Evolutionary conservation across 495 filamentous ascomycete species (phyloP).

Genomic region (Cercophora sp.): DNA sequence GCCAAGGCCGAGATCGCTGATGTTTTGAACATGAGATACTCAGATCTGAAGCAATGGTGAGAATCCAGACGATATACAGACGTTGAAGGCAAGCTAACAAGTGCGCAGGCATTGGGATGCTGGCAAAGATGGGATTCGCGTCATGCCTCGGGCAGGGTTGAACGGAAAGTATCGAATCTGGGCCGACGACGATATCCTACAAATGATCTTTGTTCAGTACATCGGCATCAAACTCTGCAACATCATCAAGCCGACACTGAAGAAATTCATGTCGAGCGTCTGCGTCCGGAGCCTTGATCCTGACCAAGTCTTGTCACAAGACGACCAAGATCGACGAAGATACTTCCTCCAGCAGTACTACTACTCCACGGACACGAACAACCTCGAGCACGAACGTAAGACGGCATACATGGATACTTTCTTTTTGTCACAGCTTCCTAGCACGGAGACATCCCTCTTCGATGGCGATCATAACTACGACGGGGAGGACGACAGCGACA

Average conservation of each 20-base stretch:
- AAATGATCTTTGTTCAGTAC: conserved; percentile 62
- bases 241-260: conserved; percentile 44
- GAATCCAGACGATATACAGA: not conserved
- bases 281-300: conserved; percentile 10
- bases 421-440: conserved; percentile 48
- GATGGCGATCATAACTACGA: conserved; percentile 25
- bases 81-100: not conserved
- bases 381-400: conserved; percentile 18
- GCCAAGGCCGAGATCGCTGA: conserved; percentile 60
- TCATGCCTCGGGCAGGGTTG: conserved; percentile 59
- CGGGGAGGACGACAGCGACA: conserved; percentile 17
- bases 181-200: conserved; percentile 66
- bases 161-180: conserved; percentile 66
- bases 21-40: conserved; percentile 65
- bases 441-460: conserved; percentile 35
- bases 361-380: conserved; percentile 3
- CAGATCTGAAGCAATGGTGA: conserved; percentile 51
- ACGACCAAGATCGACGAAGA: conserved; percentile 18
- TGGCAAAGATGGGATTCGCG: conserved; percentile 43
- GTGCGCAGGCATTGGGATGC: conserved; percentile 47
- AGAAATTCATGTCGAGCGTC: conserved; percentile 26
- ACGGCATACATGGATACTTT: conserved; percentile 27
- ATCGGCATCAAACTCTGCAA: conserved; percentile 57
- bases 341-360: conserved; percentile 18
- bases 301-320: conserved; percentile 10